Base-by-base conservation (phyloP, 768 basidiomycete species). In the Suillus lakei region DNA sequence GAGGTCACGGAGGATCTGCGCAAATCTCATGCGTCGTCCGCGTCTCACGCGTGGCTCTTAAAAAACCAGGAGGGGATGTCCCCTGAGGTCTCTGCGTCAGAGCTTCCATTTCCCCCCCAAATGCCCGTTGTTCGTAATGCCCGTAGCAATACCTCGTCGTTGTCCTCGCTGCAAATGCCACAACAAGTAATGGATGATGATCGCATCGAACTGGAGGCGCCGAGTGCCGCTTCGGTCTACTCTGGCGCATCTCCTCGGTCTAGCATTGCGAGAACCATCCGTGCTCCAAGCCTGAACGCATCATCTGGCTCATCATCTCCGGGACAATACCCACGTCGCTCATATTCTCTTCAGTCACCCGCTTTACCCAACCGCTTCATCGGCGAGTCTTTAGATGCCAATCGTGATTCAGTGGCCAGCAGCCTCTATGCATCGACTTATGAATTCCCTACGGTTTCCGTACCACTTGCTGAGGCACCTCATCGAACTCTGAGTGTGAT, bases 51-150 rank as follows among this genome's bases (percentile, higher is more conserved):
- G 5, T 58, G 60, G 63, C 39, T 69, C n/a, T 59, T 69, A 41
- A 61, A 64, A 51, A 59, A 69, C 16, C 48, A 46, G 16, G 68
- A 64, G n/a, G 60, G 63, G 32, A 43, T 43, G 48, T 67, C 68
- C 9, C 63, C 66, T 16, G 67, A 69, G 18, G 12, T 39, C 28
- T 21, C 3, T 39, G 59, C 36, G 10, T 28, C 63, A 21, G 63
- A 36, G 39, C 56, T 69, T 8, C 66, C 56, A 12, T 21, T 6
- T 28, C 51, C 46, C 39, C 60, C 46, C 13, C 53, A 60, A 4
- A 28, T 41, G 13, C 36, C 66, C 15, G 48, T 34, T 30, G 55
- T 34, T 50, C 23, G 12, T 8, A 23, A 32, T 2, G 15, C 13
- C 21, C 60, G 56, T 23, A 55, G 61, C 44, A 34, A 61, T 46